These are phyloP conservation scores for Alternaria postmessia DNA, from an alignment of 2,329 filamentous ascomycete genomes.

Conservation along the genomic window DNA sequence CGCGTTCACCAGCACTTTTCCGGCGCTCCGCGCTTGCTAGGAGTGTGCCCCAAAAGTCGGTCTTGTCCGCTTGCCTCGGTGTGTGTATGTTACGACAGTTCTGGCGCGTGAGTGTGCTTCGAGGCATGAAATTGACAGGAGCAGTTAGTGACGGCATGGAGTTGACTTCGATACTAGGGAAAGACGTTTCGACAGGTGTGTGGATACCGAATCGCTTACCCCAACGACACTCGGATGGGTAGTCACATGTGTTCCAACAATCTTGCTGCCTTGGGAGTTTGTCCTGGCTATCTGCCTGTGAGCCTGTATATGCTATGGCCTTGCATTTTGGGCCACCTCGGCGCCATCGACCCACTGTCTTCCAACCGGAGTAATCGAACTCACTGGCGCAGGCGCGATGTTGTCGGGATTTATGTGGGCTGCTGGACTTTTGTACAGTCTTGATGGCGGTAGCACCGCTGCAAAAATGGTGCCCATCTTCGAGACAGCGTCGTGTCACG, in stretches of 20 bases:
- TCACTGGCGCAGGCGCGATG: conserved; percentile 58
- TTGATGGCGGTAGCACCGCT: conserved; percentile 55
- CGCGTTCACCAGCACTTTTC: conserved; percentile 16
- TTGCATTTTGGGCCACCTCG: conserved; percentile 21
- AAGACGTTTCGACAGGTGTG: conserved; percentile 23
- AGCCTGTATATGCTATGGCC: neutral
- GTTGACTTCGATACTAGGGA: conserved; percentile 3
- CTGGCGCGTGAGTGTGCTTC: conserved; percentile 26
- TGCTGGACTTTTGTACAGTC: conserved; percentile 32
- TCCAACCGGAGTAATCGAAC: conserved; percentile 64
- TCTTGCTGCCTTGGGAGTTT: conserved; percentile 33
- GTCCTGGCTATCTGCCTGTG: neutral
- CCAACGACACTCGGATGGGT: conserved; percentile 57
- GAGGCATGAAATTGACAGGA: conserved; percentile 11
- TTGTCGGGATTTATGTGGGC: conserved; percentile 25
- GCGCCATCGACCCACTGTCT: conserved; percentile 56
- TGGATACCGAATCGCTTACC: conserved; percentile 40
- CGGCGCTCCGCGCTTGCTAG: conserved; percentile 38
- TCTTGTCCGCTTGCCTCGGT: conserved; percentile 20
- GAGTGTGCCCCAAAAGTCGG: conserved; percentile 36
- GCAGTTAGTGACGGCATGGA: conserved; percentile 1
- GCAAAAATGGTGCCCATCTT: conserved; percentile 64
- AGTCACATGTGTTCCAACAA: conserved; percentile 57
- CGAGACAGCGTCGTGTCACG: conserved; percentile 61
- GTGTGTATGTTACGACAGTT: conserved; percentile 12